Evolutionary conservation across 2,329 filamentous ascomycete genomes (phyloP), one percentile per base, ranked within the genome.

Genomic region (Pseudovirgaria hyperparasitica): DNA sequence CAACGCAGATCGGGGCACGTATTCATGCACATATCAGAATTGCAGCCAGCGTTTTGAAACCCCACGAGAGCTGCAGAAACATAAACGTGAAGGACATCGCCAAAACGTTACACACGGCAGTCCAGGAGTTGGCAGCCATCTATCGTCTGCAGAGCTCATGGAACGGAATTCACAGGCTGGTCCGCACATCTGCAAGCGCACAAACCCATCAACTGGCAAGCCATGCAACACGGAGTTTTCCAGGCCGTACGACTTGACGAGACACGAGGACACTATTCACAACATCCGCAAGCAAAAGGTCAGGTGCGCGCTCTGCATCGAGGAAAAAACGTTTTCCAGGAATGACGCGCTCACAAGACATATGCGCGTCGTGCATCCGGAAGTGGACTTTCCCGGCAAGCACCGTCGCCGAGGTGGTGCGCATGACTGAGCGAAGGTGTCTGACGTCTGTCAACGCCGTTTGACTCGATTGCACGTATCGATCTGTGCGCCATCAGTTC

Each of bases 181-280:
- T 0, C 90, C 90, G 17, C 90, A 96, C 61, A 78, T 77, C 43
- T 98, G 90, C 55, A 81, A 86, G 46, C 75, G 86, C 39, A 82
- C 87, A 58, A 96, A 96, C 55, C 87, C 87, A 2, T 87, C 82
- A 37, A 96, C 90, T 0, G 82, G 84, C 37, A 94, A 94, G 60
- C 79, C 85, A 0, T 96, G 90, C 67, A 87, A 82, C 50, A 92
- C 85, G 0, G 67, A 93, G 28, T 96, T 98, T 56, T 94, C 87
- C 1, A 68, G 90, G 12, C 90, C 90, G 2, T 98, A 98, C 63
- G 90, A 98, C 54, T 67, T 98, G 27, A 98, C 90, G 0, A 70
- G 90, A 13, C 90, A 98, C 49, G 90, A 98, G 53, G 87, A 94
- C 40, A 96, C 90, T 0, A 96, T 96, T 38, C 90, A 96, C 67